Conservation (phyloP, 1,139 yeast species). For the Geotrichum aggregatum region DNA sequence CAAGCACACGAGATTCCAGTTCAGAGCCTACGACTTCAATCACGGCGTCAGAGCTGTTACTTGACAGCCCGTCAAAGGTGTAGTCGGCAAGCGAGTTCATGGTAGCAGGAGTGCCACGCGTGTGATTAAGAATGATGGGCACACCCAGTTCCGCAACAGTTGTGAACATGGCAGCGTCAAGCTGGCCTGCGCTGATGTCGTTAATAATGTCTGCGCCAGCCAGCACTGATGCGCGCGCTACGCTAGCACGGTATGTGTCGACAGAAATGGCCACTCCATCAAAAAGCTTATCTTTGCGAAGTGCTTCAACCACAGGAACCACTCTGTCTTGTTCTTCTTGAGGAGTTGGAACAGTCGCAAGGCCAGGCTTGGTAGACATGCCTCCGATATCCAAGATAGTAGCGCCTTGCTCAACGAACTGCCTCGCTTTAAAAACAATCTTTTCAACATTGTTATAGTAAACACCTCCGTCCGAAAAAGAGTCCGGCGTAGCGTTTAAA, state of each 20-base stretch:
- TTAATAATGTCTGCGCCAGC: conserved; percentile 90
- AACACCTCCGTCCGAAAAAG: conserved; percentile 86
- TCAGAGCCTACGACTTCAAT: conserved; percentile 57
- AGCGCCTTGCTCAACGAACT: conserved; percentile 54
- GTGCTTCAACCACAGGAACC: conserved; percentile 61
- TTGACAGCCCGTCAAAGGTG: conserved; percentile 22
- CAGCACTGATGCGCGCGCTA: conserved; percentile 62
- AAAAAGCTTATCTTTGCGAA: conserved; percentile 41
- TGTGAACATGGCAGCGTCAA: conserved; percentile 60
- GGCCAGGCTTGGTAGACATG: conserved; percentile 84
- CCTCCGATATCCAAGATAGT: conserved; percentile 87
- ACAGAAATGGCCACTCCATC: conserved; percentile 56
- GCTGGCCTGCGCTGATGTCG: conserved; percentile 80
- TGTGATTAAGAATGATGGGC: conserved; percentile 79
- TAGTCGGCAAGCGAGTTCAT: conserved; percentile 66
- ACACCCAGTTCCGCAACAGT: conserved; percentile 62
- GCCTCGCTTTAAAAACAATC: conserved; percentile 42
- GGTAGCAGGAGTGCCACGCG: conserved; percentile 73
- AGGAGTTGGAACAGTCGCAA: conserved; percentile 49
- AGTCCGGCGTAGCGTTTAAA: conserved; percentile 86
- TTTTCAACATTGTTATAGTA: conserved; percentile 39
- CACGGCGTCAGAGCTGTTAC: conserved; percentile 41
- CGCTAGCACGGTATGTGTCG: conserved; percentile 76
- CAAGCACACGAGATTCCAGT: conserved; percentile 51
- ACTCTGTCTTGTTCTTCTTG: conserved; percentile 63